Percentiles rank a stretch among this genome's conserved stretches.
These are phyloP conservation scores for Penicillium expansum DNA, from an alignment of 2,329 filamentous ascomycete species.

Conservation along the genomic window DNA sequence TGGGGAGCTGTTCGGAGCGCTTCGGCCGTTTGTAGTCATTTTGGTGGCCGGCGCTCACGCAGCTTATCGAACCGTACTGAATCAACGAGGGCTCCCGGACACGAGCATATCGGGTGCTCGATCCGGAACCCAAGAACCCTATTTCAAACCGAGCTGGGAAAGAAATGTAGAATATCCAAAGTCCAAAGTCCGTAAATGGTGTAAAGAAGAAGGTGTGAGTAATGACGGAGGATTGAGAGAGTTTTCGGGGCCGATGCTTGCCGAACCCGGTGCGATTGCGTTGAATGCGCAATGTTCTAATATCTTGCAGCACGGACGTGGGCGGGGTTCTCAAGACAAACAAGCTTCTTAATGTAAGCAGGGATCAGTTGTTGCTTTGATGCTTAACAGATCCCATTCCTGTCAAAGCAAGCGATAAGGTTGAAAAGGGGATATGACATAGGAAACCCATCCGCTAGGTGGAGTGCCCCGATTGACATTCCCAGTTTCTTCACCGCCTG, in stretches of 20 bases:
- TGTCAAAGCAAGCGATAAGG: slow-evolving; percentile 8
- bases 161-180: neutral
- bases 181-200: neutral
- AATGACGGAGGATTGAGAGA: slow-evolving; percentile 4
- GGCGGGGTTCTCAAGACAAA: slow-evolving; percentile 25
- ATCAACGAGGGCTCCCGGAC: slow-evolving; percentile 44
- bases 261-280: slow-evolving; percentile 22
- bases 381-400: slow-evolving; percentile 27
- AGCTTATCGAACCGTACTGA: slow-evolving; percentile 39
- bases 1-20: slow-evolving; percentile 33
- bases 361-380: slow-evolving; percentile 21
- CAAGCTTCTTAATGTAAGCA: slow-evolving; percentile 30
- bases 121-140: slow-evolving; percentile 38
- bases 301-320: slow-evolving; percentile 29
- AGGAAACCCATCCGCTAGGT: slow-evolving; percentile 27
- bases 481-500: slow-evolving; percentile 19
- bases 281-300: slow-evolving; percentile 28
- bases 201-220: neutral
- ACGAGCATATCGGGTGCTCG: slow-evolving; percentile 42
- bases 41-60: slow-evolving; percentile 38
- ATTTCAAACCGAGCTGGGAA: slow-evolving; percentile 14
- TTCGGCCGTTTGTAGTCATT: slow-evolving; percentile 48
- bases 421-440: slow-evolving; percentile 14
- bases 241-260: slow-evolving; percentile 26
- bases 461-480: slow-evolving; percentile 21